Base-by-base conservation (phyloP, 73 alveolate species). In the Paramecium sexaurelia region DNA sequence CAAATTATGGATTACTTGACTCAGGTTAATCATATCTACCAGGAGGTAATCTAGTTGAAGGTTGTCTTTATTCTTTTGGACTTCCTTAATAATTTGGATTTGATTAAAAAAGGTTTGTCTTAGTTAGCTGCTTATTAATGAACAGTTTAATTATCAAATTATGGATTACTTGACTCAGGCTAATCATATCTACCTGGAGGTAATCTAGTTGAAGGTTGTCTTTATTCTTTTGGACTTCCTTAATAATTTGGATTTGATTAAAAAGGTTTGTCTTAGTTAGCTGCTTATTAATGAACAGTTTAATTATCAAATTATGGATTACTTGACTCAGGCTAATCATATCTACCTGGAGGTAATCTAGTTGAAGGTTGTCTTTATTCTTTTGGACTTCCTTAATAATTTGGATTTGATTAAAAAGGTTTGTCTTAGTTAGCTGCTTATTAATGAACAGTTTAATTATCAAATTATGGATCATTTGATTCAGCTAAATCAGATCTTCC, bases 401-500 rank as follows among this genome's bases (percentile, higher is more conserved):
- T 61, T 13, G 83, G 83, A 3, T 61, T 26, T 10, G 83, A 8
- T 32, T 61, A 61, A 8, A 61, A 61, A 6, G 83, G 83, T 26
- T 61, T 61, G 7, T 61, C 83, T 26, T 61, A 10, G n/a, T 61
- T 61, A 0, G 83, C 83, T 0, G 83, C 29, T 6, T 61, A 61
- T 29, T 26, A 29, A 3, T 61, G 83, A 3, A 11, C 20, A 26
- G 83, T 11, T 19, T 61, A 61, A 22, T 19, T 26, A 61, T 61
- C 83, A 61, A 13, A 32, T 11, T 11, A 3, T 61, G 83, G 83
- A 61, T 61, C 43, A 13, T 13, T 9, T 0, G 83, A 61, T 8
- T 26, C 83, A 8, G 83, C 33, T 61, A 13, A 61, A 32, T 61
- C 83, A 0, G 83, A 61, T 61, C 83, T 61, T 26, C 83, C 83